Evolutionary conservation across 2,329 filamentous ascomycete genomes (phyloP).

Genomic region (Ascocoryne sarcoides): DNA sequence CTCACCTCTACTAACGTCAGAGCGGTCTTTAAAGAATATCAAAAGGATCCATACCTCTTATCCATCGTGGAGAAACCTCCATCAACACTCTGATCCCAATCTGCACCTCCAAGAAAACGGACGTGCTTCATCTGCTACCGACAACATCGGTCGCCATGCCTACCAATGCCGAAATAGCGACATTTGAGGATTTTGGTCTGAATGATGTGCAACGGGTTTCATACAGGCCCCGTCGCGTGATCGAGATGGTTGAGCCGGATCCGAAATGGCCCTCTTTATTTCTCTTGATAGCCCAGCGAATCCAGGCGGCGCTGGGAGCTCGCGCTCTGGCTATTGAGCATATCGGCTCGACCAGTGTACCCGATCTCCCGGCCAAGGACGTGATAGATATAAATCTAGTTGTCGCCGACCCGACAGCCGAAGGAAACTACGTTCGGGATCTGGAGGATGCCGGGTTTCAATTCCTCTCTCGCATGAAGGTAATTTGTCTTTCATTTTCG

Average conservation of each 20-base stretch:
- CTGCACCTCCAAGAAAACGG: too few relatives aligned
- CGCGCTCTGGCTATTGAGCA: slow-evolving; percentile 37
- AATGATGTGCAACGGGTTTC: slow-evolving; percentile 1
- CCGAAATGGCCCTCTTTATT: slow-evolving; percentile 2
- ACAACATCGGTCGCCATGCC: slow-evolving; percentile 2
- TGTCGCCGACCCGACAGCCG: slow-evolving; percentile 2
- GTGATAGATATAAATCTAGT: slow-evolving; percentile 46
- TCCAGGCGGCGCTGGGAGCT: slow-evolving; percentile 1
- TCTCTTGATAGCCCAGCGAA: slow-evolving; percentile 1
- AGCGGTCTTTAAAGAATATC: too few relatives aligned
- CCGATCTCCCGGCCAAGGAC: slow-evolving; percentile 40
- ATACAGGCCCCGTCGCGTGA: slow-evolving; percentile 1
- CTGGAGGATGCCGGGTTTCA: slow-evolving; percentile 1
- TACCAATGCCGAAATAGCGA: slow-evolving; percentile 2
- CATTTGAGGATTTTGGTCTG: slow-evolving; percentile 1
- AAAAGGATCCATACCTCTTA: too few relatives aligned
- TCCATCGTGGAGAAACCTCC: too few relatives aligned
- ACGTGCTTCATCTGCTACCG: slow-evolving; percentile 1
- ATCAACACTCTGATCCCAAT: too few relatives aligned
- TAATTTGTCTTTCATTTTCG: not conserved
- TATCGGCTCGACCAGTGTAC: slow-evolving; percentile 43
- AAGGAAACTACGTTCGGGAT: slow-evolving; percentile 2
- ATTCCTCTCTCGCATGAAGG: slow-evolving; percentile 2
- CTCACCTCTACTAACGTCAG: too few relatives aligned
- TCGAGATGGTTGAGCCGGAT: slow-evolving; percentile 2